Percentiles rank a stretch among this genome's conserved stretches.
phyloP scores from a whole-genome alignment of 805 yeast species.

The Zygosaccharomyces pseudorouxii region DNA sequence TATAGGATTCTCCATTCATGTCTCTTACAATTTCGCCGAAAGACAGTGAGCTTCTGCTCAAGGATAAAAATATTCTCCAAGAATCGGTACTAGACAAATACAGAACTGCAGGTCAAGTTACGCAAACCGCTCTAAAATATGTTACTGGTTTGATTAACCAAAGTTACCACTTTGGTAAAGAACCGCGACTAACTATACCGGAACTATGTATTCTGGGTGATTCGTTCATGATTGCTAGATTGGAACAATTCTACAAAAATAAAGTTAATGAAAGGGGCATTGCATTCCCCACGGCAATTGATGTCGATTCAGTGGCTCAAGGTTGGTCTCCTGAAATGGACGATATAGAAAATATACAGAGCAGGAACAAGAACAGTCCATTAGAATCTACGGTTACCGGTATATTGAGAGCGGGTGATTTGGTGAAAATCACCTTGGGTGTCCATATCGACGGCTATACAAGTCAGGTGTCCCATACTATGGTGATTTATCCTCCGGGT shows the following conservation, averaged over 20 bases:
- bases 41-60: constrained; percentile 67
- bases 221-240: constrained; percentile 58
- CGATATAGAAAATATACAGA: constrained; percentile 41
- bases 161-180: constrained; percentile 51
- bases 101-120: constrained; percentile 81
- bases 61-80: constrained; percentile 64
- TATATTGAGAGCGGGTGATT: constrained; percentile 61
- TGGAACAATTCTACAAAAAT: constrained; percentile 55
- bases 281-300: constrained; percentile 85
- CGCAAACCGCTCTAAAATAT: constrained; percentile 76
- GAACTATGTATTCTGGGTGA: constrained; percentile 84
- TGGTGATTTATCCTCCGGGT: constrained; percentile 67
- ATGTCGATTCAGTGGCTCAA: constrained; percentile 68
- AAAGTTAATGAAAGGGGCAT: constrained; percentile 83
- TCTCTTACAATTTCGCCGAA: constrained; percentile 71
- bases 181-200: constrained; percentile 45
- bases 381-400: constrained; percentile 26
- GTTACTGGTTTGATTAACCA: constrained; percentile 63
- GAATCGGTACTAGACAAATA: constrained; percentile 70
- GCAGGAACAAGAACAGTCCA: constrained; percentile 27
- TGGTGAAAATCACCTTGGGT: constrained; percentile 80
- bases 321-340: constrained; percentile 88
- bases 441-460: constrained; percentile 96
- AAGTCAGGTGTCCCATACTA: constrained; percentile 77
- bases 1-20: constrained; percentile 37